Base-by-base conservation (phyloP, 352 stramenopile genomes). In the Globisporangium sylvaticum region DNA sequence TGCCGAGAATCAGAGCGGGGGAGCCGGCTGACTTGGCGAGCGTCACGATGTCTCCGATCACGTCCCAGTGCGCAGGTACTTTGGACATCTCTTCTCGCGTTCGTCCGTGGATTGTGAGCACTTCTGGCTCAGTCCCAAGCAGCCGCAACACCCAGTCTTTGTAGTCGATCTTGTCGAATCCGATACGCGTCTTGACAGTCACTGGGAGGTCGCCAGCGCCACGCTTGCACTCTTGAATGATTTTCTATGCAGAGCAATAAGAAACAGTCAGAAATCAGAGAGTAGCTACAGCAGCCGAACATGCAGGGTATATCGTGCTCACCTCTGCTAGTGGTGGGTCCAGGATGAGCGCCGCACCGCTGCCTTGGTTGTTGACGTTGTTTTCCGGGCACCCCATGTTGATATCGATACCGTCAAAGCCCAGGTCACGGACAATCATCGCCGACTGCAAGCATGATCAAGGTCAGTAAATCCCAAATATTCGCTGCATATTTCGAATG, bases 401-500 rank as follows among this genome's bases (percentile, higher is more conserved):
- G 73, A 95, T 92, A 58, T 95, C 87, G 48, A 95, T 91, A 56
- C 84, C 84, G 57, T 95, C 84, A 66, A 95, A 95, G 58, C 87
- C 84, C 18, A 95, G 71, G 59, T 95, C 84, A 2, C 82, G 77
- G 4, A 92, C 74, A 32, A 95, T 88, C 75, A 85, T 77, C 3
- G 87, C 84, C 10, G 83, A 92, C 84, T 94, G 44, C 12, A 31
- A 22, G 60, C 20, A 24, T 20, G 20, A 62, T 18, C 25, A 9
- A 64, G 25, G 9, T 37, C 46, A 20, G 29, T n/a, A 48, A 37
- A 12, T 9, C 9, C 22, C 7, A 58, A 20, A 32, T 7, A 20
- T 8, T 4, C 4, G 18, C 50, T 29, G 4, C 9, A 39, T 22
- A 10, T 24, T 15, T 22, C 9, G 15, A 44, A 15, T 22, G 24